These are phyloP conservation scores for Aspergillus neoniger DNA, from an alignment of 2,329 filamentous ascomycete species.

Conservation along the genomic window DNA sequence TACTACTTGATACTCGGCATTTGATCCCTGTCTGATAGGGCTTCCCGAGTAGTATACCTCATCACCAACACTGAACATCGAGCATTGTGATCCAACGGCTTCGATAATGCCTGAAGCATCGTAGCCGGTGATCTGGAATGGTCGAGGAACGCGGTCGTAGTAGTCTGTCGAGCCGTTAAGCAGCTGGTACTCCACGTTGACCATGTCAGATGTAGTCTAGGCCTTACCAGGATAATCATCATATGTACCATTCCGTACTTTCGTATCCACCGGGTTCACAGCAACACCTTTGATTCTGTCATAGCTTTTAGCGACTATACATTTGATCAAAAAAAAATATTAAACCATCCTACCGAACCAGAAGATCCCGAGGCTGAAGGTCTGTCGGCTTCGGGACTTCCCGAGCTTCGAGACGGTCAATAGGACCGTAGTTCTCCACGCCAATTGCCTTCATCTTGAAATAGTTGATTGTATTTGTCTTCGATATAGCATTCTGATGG, in stretches of 20 bases:
- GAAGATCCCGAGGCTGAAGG: conserved; percentile 36
- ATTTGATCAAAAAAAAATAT: too few relatives aligned
- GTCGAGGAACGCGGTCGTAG: conserved; percentile 29
- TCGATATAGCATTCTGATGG: background rate
- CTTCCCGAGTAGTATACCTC: conserved; percentile 47
- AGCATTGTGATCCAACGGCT: conserved; percentile 34
- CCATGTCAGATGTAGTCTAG: background rate
- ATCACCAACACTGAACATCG: conserved; percentile 45
- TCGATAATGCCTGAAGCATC: conserved; percentile 47
- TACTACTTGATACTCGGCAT: conserved; percentile 47
- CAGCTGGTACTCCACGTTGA: background rate
- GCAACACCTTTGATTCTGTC: conserved; percentile 39
- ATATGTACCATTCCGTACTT: conserved; percentile 37
- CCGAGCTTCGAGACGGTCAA: conserved; percentile 20
- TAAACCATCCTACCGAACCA: conserved; percentile 32
- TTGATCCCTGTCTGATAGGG: conserved; percentile 44
- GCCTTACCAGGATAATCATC: conserved; percentile 37
- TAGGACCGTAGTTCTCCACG: conserved; percentile 20
- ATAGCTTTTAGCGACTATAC: background rate
- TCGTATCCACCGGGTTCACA: conserved; percentile 46
- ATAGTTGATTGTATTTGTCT: too few relatives aligned
- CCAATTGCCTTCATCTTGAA: conserved; percentile 12
- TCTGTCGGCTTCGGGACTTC: conserved; percentile 28
- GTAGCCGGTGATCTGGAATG: conserved; percentile 47
- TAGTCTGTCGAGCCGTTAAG: conserved; percentile 27